These are phyloP conservation scores for Tephrocybe sp. DNA, from an alignment of 768 basidiomycete genomes.

Conservation along the genomic window DNA sequence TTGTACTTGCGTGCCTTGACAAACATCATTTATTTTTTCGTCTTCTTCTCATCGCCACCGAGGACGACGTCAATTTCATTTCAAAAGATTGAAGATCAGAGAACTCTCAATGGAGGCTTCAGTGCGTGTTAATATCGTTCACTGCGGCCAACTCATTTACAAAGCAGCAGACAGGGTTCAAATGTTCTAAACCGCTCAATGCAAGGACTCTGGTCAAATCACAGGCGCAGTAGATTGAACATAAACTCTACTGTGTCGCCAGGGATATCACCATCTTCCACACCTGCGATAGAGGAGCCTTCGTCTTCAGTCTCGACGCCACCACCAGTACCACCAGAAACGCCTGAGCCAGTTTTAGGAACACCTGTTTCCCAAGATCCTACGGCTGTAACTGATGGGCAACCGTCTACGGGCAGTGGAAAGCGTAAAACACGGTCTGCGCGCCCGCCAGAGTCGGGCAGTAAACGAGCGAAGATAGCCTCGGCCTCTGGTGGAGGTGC, in stretches of 20 bases:
- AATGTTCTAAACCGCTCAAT: conserved; percentile 78
- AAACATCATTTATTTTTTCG: conserved; percentile 8
- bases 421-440: conserved; percentile 68
- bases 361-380: conserved; percentile 15
- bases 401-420: conserved; percentile 26
- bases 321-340: conserved; percentile 18
- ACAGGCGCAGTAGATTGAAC: conserved; percentile 66
- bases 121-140: conserved; percentile 20
- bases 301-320: conserved; percentile 11
- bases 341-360: conserved; percentile 12
- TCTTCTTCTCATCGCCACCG: background rate
- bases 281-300: conserved; percentile 24
- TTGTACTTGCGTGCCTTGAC: background rate
- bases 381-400: conserved; percentile 7
- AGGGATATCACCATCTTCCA: conserved; percentile 24
- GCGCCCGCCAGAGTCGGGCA: conserved; percentile 50
- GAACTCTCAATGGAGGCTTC: conserved; percentile 22
- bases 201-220: conserved; percentile 76
- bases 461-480: conserved; percentile 55
- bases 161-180: conserved; percentile 61
- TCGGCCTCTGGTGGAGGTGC: conserved; percentile 25
- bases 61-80: no score
- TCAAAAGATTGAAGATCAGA: no score
- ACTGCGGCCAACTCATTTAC: conserved; percentile 25
- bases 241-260: conserved; percentile 48